These are phyloP conservation scores for Allomyces macrogynus DNA, from an alignment of 192 early-diverging fungal genomes.

Conservation along the genomic window DNA sequence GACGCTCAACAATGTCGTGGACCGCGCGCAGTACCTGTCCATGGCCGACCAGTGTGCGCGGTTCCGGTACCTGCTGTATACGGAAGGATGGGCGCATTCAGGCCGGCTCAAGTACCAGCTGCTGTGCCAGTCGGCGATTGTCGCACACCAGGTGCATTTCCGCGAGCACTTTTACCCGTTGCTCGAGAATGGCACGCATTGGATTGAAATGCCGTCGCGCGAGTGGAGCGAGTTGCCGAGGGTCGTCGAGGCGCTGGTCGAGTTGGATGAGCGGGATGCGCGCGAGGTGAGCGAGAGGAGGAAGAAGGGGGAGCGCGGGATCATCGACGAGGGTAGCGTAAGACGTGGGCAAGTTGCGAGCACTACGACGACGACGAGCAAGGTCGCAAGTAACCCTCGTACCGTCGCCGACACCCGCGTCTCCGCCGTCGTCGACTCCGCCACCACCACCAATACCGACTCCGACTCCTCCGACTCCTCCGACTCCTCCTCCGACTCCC, in stretches of 20 bases:
- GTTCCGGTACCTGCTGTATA: not conserved
- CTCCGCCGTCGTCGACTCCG: no score
- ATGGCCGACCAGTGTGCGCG: not conserved
- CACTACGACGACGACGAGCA: no score
- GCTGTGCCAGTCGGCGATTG: not conserved
- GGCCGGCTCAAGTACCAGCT: not conserved
- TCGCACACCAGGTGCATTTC: conserved; percentile 1
- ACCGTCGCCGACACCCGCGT: no score
- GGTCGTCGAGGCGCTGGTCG: not conserved
- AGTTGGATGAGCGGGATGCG: not conserved
- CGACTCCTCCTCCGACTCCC: not conserved
- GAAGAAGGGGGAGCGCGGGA: not conserved
- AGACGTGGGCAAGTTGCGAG: no score
- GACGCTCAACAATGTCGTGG: not conserved
- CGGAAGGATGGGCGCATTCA: not conserved
- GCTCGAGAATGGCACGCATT: not conserved
- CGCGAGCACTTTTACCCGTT: not conserved
- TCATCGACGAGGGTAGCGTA: no score
- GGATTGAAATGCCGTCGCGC: not conserved
- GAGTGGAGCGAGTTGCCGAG: not conserved
- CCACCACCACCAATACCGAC: no score
- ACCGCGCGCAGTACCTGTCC: not conserved
- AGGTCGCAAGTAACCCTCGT: no score
- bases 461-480: not conserved
- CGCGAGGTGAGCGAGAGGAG: not conserved